Evolutionary conservation across 2,329 filamentous ascomycete genomes (phyloP).

Genomic region (Pyrenophora graminea): DNA sequence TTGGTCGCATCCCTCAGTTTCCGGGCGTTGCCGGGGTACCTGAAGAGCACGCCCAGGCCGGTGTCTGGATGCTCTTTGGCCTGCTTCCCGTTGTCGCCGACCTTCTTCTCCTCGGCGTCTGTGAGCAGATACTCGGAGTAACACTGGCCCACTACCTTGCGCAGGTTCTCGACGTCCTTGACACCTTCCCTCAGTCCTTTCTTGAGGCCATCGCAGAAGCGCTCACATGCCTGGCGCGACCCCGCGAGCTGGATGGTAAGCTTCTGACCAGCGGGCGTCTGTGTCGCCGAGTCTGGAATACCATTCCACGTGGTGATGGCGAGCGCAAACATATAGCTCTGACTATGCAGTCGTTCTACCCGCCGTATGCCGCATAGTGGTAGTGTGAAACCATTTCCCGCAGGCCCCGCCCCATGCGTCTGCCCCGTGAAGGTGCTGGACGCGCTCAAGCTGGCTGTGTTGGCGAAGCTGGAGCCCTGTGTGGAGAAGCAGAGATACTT

Average conservation of each 20-base stretch:
- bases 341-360: slow-evolving; percentile 90
- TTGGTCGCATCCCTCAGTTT: slow-evolving; percentile 95
- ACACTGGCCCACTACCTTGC: slow-evolving; percentile 78
- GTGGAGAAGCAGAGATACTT: slow-evolving; percentile 96
- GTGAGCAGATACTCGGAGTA: slow-evolving; percentile 71
- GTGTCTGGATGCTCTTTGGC: slow-evolving; percentile 78
- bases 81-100: slow-evolving; percentile 42
- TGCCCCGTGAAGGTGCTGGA: slow-evolving; percentile 88
- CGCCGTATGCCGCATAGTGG: slow-evolving; percentile 88
- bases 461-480: slow-evolving; percentile 82
- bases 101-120: slow-evolving; percentile 45
- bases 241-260: slow-evolving; percentile 91
- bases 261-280: slow-evolving; percentile 68
- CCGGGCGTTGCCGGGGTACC: slow-evolving; percentile 91
- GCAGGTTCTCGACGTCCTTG: slow-evolving; percentile 83
- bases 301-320: slow-evolving; percentile 94
- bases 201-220: slow-evolving; percentile 95
- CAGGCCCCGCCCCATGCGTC: slow-evolving; percentile 88
- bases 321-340: slow-evolving; percentile 89
- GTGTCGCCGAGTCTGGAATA: slow-evolving; percentile 49
- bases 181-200: slow-evolving; percentile 84
- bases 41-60: slow-evolving; percentile 87
- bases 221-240: slow-evolving; percentile 84
- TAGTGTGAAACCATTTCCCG: slow-evolving; percentile 93
- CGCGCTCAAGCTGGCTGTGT: slow-evolving; percentile 75